Base-by-base conservation (phyloP, 495 filamentous ascomycete genomes). In the Penicillium arizonense region DNA sequence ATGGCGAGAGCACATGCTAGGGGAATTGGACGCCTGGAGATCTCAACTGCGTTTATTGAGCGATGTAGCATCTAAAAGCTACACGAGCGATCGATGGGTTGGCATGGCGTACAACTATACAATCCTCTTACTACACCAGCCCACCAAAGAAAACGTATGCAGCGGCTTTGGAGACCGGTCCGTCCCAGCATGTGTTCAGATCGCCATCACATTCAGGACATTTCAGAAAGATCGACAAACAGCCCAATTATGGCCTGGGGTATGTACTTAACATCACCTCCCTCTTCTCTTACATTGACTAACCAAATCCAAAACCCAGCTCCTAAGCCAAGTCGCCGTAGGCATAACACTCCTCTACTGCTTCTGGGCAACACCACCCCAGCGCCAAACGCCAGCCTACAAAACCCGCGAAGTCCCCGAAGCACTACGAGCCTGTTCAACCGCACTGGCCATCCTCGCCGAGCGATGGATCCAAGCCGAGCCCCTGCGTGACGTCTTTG, bases 71-170 rank as follows among this genome's bases (percentile, higher is more conserved):
- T 55, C 54, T 7, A 40, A 38, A 41, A 52, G 61, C 11, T 61
- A 60, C 30, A 52, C 54, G 40, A 61, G 57, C 16, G 57, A 63
- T 28, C 42, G 61, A 30, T 63, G 61, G 61, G 57, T 63, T 35
- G 57, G 57, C 2, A 63, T 63, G 57, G 47, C 57, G 5, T 63
- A 60, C 24, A 63, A 63, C 30, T 61, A 57, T 35, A 60, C 57
- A 0, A 40, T 63, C 9, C 47, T 59, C 11, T 36, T 60, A 0
- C 23, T 63, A 11, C 52, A 63, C 14, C 50, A 53, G 12, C 61
- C 61, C 5, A 60, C 57, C 2, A 57, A 57, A 28, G 34, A 44
- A 1, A 60, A 60, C 12, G 46, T 50, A 1, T 44, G 50, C 9
- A 30, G 42, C n/a, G 28, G 41, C 10, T 53, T 60, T 23, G 51